Percentiles rank a stretch among this genome's conserved stretches.
Conservation (phyloP, 169 alveolate species). For the Babesia divergens region DNA sequence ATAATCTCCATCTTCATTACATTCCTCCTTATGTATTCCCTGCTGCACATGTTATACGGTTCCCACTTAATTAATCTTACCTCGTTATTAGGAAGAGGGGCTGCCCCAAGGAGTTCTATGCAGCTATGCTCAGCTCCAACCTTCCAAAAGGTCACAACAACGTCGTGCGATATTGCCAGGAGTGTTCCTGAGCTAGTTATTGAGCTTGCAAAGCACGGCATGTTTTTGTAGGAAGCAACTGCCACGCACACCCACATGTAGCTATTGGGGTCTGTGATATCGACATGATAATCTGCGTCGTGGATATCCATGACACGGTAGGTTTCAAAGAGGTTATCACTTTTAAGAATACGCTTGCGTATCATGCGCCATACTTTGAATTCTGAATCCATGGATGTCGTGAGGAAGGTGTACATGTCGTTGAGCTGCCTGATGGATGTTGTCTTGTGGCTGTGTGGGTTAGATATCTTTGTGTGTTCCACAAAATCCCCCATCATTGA, state of each 20-base stretch:
- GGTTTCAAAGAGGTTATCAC: slow-evolving; percentile 15
- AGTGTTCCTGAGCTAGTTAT: neutral
- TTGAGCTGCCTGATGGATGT: slow-evolving; percentile 27
- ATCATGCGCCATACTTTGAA: slow-evolving; percentile 40
- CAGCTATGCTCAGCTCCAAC: neutral
- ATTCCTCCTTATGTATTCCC: neutral
- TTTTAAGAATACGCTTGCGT: slow-evolving; percentile 8
- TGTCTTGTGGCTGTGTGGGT: slow-evolving; percentile 25
- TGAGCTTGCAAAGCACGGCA: slow-evolving; percentile 36
- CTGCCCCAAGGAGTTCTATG: neutral
- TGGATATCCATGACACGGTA: slow-evolving; percentile 7
- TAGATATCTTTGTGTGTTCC: slow-evolving; percentile 32
- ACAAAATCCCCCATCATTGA: neutral
- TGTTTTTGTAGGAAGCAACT: slow-evolving; percentile 31
- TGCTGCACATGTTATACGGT: no score
- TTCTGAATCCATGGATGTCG: slow-evolving; percentile 48
- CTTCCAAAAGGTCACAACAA: slow-evolving; percentile 36
- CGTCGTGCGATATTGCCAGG: slow-evolving; percentile 29
- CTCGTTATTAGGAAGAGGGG: neutral
- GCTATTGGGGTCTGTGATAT: neutral
- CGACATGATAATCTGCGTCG: neutral
- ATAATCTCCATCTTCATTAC: neutral
- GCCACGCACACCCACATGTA: slow-evolving; percentile 44
- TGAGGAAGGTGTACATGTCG: slow-evolving; percentile 16
- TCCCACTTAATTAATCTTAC: no score